These are phyloP conservation scores for Eutrema salsugineum DNA, from an alignment of 441 rosid species.

Conservation along the genomic window DNA sequence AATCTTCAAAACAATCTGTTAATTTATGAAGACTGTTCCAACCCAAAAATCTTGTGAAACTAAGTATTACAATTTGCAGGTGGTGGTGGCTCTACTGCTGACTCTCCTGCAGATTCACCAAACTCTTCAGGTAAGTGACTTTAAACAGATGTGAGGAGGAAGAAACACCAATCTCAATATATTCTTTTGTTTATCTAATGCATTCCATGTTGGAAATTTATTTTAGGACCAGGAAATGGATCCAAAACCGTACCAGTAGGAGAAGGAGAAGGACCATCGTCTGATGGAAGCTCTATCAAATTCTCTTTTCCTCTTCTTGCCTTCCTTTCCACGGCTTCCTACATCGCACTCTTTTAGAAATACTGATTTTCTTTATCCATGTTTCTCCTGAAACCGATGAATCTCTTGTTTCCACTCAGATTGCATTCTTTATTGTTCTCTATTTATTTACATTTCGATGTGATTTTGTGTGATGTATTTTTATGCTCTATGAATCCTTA, in stretches of 20 bases:
- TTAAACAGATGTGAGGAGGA: not conserved
- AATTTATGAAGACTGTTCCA: not conserved
- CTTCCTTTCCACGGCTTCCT: conserved; percentile 53
- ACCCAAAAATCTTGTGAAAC: not conserved
- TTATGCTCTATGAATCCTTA: conserved; percentile 17
- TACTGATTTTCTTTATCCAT: conserved; percentile 29
- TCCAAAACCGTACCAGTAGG: conserved; percentile 69
- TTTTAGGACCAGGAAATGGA: conserved; percentile 41
- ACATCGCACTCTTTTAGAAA: conserved; percentile 35
- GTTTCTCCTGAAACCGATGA: conserved; percentile 1
- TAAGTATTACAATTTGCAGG: conserved; percentile 34
- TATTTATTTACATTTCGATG: conserved; percentile 23
- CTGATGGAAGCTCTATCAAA: conserved; percentile 55
- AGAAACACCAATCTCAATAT: not conserved
- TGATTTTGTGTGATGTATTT: conserved; percentile 21
- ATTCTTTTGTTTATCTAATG: not conserved
- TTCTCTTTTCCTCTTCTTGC: conserved; percentile 49
- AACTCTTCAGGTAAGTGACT: conserved; percentile 37
- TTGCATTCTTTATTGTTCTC: conserved; percentile 29
- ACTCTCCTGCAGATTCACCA: conserved; percentile 65
- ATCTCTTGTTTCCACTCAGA: conserved; percentile 4
- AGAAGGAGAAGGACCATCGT: conserved; percentile 46
- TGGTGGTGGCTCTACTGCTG: conserved; percentile 70
- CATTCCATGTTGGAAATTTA: not conserved
- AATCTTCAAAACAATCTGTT: not conserved